A percentile compares a stretch with the other conserved stretches of the same genome.
Conservation (phyloP, 2,329 filamentous ascomycete species). For the Stagonosporopsis cucurbitacearum region DNA sequence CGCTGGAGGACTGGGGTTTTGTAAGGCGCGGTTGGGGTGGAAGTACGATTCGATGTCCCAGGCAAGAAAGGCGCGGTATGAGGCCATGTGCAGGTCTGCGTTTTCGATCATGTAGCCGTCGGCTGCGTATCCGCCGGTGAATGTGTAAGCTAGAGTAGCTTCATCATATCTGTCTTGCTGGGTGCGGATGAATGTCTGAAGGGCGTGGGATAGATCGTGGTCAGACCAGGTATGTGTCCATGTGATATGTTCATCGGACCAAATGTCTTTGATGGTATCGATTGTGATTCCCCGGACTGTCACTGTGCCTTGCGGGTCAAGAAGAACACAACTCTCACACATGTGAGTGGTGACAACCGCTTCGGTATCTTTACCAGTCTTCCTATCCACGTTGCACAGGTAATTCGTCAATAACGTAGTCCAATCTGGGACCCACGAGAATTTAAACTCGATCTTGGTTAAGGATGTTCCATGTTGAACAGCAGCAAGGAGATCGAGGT, state of each 20-base stretch:
- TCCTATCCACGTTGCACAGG: not conserved
- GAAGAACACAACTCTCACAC: not conserved
- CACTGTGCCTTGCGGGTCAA: not conserved
- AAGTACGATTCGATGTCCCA: not conserved
- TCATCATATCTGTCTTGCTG: not conserved
- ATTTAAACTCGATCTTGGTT: not conserved
- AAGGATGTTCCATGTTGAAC: not conserved
- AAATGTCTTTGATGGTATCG: not conserved
- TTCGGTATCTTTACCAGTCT: not conserved
- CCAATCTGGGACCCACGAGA: not conserved
- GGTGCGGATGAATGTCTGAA: not conserved
- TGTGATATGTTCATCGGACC: not conserved
- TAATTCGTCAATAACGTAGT: not conserved
- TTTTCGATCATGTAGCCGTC: not conserved
- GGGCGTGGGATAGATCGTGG: too few relatives aligned
- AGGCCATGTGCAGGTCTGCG: not conserved
- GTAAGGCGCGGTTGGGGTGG: too few relatives aligned
- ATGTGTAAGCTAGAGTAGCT: not conserved
- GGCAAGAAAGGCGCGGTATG: not conserved
- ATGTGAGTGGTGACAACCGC: not conserved
- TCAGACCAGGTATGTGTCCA: too few relatives aligned
- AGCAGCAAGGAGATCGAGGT: not conserved
- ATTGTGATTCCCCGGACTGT: not conserved
- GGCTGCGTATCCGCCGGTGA: not conserved
- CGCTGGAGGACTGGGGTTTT: not conserved